Evolutionary conservation across 1,284 basidiomycete species (phyloP).

Genomic region (Rhodotorula mucilaginosa): DNA sequence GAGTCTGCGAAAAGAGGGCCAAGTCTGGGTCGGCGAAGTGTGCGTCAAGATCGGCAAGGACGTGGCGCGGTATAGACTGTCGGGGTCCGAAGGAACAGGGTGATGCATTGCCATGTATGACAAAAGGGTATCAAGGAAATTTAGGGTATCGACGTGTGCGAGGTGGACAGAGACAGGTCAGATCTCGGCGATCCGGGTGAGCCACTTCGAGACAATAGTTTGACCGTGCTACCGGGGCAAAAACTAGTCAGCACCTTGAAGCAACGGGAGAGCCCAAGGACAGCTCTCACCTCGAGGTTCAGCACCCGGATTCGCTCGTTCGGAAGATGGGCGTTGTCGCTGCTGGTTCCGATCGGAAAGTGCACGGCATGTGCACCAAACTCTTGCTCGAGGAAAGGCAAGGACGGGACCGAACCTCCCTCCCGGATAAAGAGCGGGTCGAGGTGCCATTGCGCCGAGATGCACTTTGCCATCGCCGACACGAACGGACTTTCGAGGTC

Average conservation of each 20-base stretch:
- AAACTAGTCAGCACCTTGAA: not conserved
- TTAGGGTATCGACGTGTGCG: not conserved
- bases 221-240: constrained; percentile 10
- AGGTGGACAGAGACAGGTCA: not conserved
- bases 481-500: constrained; percentile 69
- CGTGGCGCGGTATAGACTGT: constrained; percentile 3
- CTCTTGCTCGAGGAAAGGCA: constrained; percentile 88
- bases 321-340: constrained; percentile 49
- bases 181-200: constrained; percentile 8
- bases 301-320: constrained; percentile 53
- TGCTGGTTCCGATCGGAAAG: constrained; percentile 74
- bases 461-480: constrained; percentile 30
- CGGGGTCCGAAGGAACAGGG: not conserved
- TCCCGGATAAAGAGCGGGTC: constrained; percentile 85
- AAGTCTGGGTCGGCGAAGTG: constrained; percentile 24
- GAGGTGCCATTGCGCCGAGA: constrained; percentile 43
- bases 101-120: not conserved
- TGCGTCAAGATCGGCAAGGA: constrained; percentile 37
- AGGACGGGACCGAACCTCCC: constrained; percentile 60
- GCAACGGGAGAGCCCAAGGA: no score
- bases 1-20: constrained; percentile 19
- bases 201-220: constrained; percentile 20
- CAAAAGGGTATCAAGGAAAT: not conserved
- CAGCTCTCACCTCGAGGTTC: constrained; percentile 49
- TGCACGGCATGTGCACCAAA: constrained; percentile 73